Conservation (phyloP, 1,139 yeast species). For the Debaryomyces sp. region DNA sequence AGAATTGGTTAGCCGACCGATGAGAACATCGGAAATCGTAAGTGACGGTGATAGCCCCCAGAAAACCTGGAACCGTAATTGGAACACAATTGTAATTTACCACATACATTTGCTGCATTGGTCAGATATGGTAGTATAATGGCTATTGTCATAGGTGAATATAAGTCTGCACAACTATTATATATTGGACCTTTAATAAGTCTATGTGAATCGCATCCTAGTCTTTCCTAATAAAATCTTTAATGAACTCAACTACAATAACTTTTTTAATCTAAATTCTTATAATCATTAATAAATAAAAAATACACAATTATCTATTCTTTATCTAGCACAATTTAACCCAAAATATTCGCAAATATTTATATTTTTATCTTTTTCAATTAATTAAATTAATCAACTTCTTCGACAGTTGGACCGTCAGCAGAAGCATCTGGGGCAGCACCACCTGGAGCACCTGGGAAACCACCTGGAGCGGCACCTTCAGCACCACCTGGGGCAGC, state of each 20-base stretch:
- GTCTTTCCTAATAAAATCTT: too few species aligned
- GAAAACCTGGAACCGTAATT: not conserved
- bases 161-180: too few species aligned
- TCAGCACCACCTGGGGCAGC: slow-evolving; percentile 56
- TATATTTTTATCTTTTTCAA: not conserved
- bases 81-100: not conserved
- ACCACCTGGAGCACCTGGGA: slow-evolving; percentile 66
- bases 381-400: slow-evolving; percentile 66
- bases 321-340: slow-evolving; percentile 10
- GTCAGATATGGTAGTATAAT: not conserved
- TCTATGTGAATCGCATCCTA: too few species aligned
- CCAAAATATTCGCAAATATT: slow-evolving; percentile 4
- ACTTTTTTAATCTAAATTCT: not conserved
- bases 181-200: too few species aligned
- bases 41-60: not conserved
- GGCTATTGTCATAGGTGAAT: not conserved
- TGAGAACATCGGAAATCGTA: not conserved
- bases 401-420: slow-evolving; percentile 93
- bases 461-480: slow-evolving; percentile 59
- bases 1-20: not conserved
- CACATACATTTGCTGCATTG: not conserved
- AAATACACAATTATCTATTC: slow-evolving; percentile 14
- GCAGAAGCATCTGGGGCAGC: slow-evolving; percentile 68
- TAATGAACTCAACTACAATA: too few species aligned
- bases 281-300: slow-evolving; percentile 9